Percentiles rank a stretch among this genome's conserved stretches.
Evolutionary conservation across 208 protist genomes (phyloP).

Genomic region (Naegleria lovaniensis): DNA sequence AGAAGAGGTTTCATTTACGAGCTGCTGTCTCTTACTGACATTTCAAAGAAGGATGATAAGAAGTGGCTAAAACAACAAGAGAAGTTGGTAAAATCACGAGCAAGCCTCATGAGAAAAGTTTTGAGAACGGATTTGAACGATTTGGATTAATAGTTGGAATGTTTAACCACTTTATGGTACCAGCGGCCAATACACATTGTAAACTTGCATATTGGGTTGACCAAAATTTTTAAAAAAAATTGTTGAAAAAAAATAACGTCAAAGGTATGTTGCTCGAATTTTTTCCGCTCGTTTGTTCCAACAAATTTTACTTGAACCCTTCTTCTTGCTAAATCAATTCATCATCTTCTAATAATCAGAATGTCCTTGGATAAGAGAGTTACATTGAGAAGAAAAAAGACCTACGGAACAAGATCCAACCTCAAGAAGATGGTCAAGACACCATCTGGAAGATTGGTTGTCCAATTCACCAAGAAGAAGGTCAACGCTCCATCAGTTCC

Average conservation of each 20-base stretch:
- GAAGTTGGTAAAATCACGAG: neutral
- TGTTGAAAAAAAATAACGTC: neutral
- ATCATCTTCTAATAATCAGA: neutral
- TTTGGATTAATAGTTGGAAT: too few species aligned
- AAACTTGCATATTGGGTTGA: too few species aligned
- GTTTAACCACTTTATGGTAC: too few species aligned
- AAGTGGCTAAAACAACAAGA: neutral
- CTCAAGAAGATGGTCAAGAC: constrained; percentile 42
- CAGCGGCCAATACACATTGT: too few species aligned
- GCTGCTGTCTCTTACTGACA: neutral
- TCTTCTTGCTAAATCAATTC: neutral
- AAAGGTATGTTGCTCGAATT: neutral
- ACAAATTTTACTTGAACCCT: too few species aligned
- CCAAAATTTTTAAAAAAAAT: neutral
- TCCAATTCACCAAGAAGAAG: constrained; percentile 89
- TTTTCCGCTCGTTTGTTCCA: neutral
- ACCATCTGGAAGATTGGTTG: constrained; percentile 76
- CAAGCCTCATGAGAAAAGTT: constrained; percentile 10
- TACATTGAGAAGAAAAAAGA: constrained; percentile 49
- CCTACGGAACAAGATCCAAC: constrained; percentile 51
- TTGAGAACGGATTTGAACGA: neutral
- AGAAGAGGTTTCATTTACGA: constrained; percentile 15
- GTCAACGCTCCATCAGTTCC: constrained; percentile 78
- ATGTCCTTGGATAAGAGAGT: constrained; percentile 19
- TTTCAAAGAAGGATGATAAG: constrained; percentile 11